Base-by-base conservation (phyloP, 2,329 filamentous ascomycete genomes). In the Xenoacremonium recifei region DNA sequence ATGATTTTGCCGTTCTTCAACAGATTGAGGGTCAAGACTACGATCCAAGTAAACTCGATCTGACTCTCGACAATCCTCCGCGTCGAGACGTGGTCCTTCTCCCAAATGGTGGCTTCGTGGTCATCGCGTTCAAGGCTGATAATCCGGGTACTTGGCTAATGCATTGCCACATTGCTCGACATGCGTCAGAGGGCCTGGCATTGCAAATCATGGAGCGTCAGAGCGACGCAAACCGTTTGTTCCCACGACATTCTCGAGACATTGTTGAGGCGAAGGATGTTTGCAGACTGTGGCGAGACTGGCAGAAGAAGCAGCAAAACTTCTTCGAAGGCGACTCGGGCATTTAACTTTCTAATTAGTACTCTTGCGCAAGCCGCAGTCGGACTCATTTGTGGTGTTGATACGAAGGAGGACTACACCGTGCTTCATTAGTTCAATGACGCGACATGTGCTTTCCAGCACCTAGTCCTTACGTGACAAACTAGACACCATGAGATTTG, bases 1-100 rank as follows among this genome's bases (percentile, higher is more conserved):
- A 56, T 3, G 53, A 56, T 25, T 56, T 57, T 18, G 53, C 51
- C 0, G 12, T 56, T 12, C 51, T 56, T 1, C 47, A 50, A 10
- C 49, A 57, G 30, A 49, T 29, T 1, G 45, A 47, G 17, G n/a
- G 20, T 11, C 30, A 48, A 15, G 1, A 23, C 6, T 46, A 49
- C 18, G 36, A 57, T 9, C 43, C 47, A 0, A 44, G 39, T 6
- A 48, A 31, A 3, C 39, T 56, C 0, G 39, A 57, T 2, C 42
- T 57, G 1, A 51, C 34, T 4, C 37, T 54, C 4, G 47, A 54
- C 37, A 78, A 78, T 51, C 73, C 76, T 2, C 69, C 71, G 9
- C 70, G 76, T 7, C 67, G 76, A 16, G 75, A 79, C 50, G 71
- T 75, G 5, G 73, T 73, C 2, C 67, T 72, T 31, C 60, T 79